Evolutionary conservation across 73 alveolate genomes (phyloP).

Genomic region (Tetrahymena malaccensis): DNA sequence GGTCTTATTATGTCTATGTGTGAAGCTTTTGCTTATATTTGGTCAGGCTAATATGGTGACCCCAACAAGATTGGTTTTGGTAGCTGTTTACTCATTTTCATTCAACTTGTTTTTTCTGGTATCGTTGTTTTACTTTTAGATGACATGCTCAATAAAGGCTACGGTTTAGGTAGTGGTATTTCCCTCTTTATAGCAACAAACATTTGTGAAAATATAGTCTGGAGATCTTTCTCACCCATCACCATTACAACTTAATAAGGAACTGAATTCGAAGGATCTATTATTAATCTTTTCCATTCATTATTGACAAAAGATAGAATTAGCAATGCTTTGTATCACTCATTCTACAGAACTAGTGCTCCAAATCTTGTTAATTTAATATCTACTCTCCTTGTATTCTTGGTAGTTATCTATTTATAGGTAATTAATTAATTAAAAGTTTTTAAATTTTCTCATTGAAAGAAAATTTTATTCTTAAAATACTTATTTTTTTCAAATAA

Average conservation of each 20-base stretch:
- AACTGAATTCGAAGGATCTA: conserved; percentile 98
- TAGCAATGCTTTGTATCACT: conserved; percentile 77
- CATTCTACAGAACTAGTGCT: conserved; percentile 93
- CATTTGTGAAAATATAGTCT: conserved; percentile 97
- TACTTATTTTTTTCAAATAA: neutral
- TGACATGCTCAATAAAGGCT: conserved; percentile 79
- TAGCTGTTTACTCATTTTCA: conserved; percentile 87
- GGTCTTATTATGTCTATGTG: conserved; percentile 61
- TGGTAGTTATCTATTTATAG: conserved; percentile 97
- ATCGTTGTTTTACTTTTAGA: conserved; percentile 94
- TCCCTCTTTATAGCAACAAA: conserved; percentile 99
- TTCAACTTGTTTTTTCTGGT: conserved; percentile 97
- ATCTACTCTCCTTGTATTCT: conserved; percentile 94
- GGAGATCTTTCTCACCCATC: conserved; percentile 99
- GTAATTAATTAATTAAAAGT: conserved; percentile 5
- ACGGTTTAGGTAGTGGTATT: conserved; percentile 99
- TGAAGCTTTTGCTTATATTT: conserved; percentile 98
- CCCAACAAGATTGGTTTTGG: conserved; percentile 81
- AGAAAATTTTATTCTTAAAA: too few species aligned
- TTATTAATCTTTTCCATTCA: conserved; percentile 96
- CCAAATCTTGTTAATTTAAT: conserved; percentile 95
- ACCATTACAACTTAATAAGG: conserved; percentile 96
- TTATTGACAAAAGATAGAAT: conserved; percentile 86
- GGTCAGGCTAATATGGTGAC: conserved; percentile 99
- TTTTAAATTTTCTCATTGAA: too few species aligned